phyloP scores from a whole-genome alignment of 495 filamentous ascomycete species.

The Aspergillus wentii region DNA sequence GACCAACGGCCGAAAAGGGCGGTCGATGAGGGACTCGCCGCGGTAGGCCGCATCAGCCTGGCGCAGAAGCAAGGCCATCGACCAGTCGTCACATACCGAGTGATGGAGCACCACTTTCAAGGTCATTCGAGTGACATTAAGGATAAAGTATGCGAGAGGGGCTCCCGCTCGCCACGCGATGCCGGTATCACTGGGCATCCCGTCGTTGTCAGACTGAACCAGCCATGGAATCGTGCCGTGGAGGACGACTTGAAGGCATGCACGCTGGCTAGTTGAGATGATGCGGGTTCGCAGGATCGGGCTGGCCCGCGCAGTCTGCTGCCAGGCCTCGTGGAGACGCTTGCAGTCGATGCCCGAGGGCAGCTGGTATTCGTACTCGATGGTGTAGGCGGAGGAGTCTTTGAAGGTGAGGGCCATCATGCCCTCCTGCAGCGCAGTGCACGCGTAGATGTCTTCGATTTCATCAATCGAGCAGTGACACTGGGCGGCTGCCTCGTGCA shows the following conservation, averaged over 20 bases:
- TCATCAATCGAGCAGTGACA: constrained; percentile 3
- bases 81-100: constrained; percentile 27
- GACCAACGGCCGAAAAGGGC: too few relatives aligned
- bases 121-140: background rate
- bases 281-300: constrained; percentile 42
- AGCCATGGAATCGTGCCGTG: too few relatives aligned
- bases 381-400: constrained; percentile 22
- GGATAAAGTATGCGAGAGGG: too few relatives aligned
- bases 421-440: constrained; percentile 56
- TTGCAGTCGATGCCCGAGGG: constrained; percentile 19
- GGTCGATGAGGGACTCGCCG: too few relatives aligned
- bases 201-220: too few relatives aligned
- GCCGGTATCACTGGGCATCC: too few relatives aligned
- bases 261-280: too few relatives aligned
- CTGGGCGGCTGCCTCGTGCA: constrained; percentile 5
- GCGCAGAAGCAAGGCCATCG: constrained; percentile 8
- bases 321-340: constrained; percentile 35
- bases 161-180: too few relatives aligned
- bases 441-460: constrained; percentile 26
- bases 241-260: too few relatives aligned
- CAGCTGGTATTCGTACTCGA: constrained; percentile 23
- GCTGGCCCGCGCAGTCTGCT: constrained; percentile 16
- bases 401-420: constrained; percentile 45
- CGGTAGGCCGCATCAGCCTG: constrained; percentile 7
- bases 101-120: constrained; percentile 28